Evolutionary conservation across 2,329 filamentous ascomycete genomes (phyloP).

Genomic region (Neofusicoccum cordaticola): DNA sequence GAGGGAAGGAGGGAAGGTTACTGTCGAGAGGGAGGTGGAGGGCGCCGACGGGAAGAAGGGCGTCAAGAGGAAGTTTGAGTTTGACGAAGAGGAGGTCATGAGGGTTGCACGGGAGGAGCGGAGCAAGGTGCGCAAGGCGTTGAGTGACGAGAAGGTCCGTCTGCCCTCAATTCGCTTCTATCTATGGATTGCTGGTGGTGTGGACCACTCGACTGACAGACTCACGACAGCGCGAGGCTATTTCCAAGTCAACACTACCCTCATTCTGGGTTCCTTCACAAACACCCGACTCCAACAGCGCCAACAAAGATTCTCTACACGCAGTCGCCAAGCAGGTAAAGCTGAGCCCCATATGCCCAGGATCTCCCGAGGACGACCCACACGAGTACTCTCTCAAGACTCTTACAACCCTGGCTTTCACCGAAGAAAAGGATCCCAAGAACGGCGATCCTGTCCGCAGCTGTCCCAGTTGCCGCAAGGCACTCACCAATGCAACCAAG

Average conservation of each 20-base stretch:
- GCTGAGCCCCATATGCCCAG: constrained; percentile 71
- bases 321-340: constrained; percentile 60
- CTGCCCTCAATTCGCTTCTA: not conserved
- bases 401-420: constrained; percentile 74
- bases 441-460: constrained; percentile 50
- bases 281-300: constrained; percentile 58
- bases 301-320: constrained; percentile 45
- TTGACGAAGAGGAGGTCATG: constrained; percentile 73
- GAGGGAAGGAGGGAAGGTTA: constrained; percentile 43
- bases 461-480: constrained; percentile 85
- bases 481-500: constrained; percentile 75
- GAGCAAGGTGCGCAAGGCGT: constrained; percentile 64
- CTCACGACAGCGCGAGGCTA: not conserved
- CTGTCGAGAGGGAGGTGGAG: constrained; percentile 39
- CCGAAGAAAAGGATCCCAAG: constrained; percentile 62
- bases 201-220: not conserved
- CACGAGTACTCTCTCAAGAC: constrained; percentile 77
- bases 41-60: constrained; percentile 33
- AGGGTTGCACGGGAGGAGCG: constrained; percentile 69
- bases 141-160: constrained; percentile 68
- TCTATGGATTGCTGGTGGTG: constrained; percentile 1
- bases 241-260: constrained; percentile 53
- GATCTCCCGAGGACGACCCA: constrained; percentile 61
- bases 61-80: constrained; percentile 74
- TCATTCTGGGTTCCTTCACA: constrained; percentile 93